Conservation (phyloP, 2,329 filamentous ascomycete species). For the Botrytis fabae region DNA sequence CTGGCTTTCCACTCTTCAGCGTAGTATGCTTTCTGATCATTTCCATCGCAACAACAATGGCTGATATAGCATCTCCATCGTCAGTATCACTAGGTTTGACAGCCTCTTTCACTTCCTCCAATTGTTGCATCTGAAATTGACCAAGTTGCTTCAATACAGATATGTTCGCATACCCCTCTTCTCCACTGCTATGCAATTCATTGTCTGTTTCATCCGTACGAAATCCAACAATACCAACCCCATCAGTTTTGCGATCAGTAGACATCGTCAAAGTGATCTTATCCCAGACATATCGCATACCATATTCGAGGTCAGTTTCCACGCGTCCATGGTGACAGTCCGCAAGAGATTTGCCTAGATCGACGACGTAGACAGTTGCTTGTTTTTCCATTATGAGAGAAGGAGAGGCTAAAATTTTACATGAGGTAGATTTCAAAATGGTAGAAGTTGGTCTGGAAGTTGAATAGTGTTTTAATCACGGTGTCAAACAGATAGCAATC, state of each 20-base stretch:
- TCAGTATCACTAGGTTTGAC: slow-evolving; percentile 69
- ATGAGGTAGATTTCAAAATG: background rate
- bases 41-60: slow-evolving; percentile 79
- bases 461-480: background rate
- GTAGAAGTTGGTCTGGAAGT: background rate
- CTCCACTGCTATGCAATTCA: slow-evolving; percentile 50
- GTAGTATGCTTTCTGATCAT: slow-evolving; percentile 82
- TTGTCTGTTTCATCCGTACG: slow-evolving; percentile 78
- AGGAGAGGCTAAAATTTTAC: background rate
- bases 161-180: slow-evolving; percentile 78
- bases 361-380: slow-evolving; percentile 87
- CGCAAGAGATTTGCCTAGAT: slow-evolving; percentile 84
- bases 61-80: slow-evolving; percentile 81
- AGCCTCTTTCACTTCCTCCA: slow-evolving; percentile 62
- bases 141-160: slow-evolving; percentile 71
- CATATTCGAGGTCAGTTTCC: slow-evolving; percentile 84
- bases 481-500: background rate
- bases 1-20: slow-evolving; percentile 49
- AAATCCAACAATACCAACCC: slow-evolving; percentile 77
- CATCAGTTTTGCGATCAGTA: slow-evolving; percentile 68
- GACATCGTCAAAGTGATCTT: slow-evolving; percentile 75
- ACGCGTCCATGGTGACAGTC: slow-evolving; percentile 67
- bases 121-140: slow-evolving; percentile 62
- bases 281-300: slow-evolving; percentile 93
- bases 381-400: slow-evolving; percentile 78